These are phyloP conservation scores for Chaetoscypha palmicola DNA, from an alignment of 2,329 filamentous ascomycete genomes.

Conservation along the genomic window DNA sequence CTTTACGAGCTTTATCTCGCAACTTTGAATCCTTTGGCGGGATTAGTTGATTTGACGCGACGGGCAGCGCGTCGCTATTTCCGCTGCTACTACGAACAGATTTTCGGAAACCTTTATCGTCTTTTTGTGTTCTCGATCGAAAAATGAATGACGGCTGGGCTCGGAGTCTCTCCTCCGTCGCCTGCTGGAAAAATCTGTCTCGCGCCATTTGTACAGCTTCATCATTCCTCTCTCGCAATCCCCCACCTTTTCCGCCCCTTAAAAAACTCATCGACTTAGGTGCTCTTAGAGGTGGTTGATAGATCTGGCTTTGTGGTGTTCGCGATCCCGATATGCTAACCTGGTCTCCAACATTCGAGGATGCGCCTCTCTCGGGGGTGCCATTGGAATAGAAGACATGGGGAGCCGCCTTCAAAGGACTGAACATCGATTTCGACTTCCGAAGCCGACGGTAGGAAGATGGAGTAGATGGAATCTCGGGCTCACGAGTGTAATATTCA, in stretches of 20 bases:
- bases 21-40: constrained; percentile 33
- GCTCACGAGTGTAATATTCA: constrained; percentile 41
- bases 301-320: constrained; percentile 22
- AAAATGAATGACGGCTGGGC: constrained; percentile 42
- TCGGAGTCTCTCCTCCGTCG: constrained; percentile 32
- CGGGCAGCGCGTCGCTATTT: constrained; percentile 31
- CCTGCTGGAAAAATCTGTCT: constrained; percentile 33
- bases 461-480: constrained; percentile 41
- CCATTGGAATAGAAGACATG: constrained; percentile 28
- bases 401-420: constrained; percentile 21
- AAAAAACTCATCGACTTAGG: constrained; percentile 53
- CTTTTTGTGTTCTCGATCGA: constrained; percentile 31
- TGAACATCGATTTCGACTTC: constrained; percentile 50
- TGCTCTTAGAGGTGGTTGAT: constrained; percentile 33
- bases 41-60: constrained; percentile 18
- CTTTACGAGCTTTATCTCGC: constrained; percentile 49
- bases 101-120: constrained; percentile 37
- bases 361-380: constrained; percentile 18
- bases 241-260: constrained; percentile 26
- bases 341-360: constrained; percentile 7
- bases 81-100: constrained; percentile 43
- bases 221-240: constrained; percentile 29
- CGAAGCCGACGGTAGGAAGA: constrained; percentile 45
- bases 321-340: constrained; percentile 12
- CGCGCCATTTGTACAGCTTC: constrained; percentile 33